Evolutionary conservation across 306 rosid species (phyloP).

Genomic region (Oemleria cerasiformis): DNA sequence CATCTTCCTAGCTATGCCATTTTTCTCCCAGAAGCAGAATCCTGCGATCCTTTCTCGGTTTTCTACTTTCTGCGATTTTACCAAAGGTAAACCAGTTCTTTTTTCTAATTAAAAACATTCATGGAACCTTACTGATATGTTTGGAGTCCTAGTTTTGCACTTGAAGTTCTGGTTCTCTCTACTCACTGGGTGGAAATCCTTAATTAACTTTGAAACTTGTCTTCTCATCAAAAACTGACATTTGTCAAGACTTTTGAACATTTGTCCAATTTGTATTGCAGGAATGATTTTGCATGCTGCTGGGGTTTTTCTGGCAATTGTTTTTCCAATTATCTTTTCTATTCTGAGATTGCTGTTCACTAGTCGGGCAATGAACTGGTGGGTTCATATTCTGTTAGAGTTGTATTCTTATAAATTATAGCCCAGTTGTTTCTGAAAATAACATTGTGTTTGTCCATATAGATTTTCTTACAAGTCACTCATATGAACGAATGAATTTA

Average conservation of each 20-base stretch:
- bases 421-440: background rate
- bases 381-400: constrained; percentile 30
- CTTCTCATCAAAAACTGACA: background rate
- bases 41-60: constrained; percentile 49
- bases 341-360: constrained; percentile 58
- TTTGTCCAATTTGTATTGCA: constrained; percentile 42
- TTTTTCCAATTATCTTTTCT: constrained; percentile 70
- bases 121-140: constrained; percentile 5
- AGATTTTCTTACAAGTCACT: background rate
- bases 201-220: constrained; percentile 15
- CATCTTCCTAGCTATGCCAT: constrained; percentile 53
- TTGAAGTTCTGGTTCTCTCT: constrained; percentile 18
- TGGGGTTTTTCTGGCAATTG: constrained; percentile 61
- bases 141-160: constrained; percentile 9
- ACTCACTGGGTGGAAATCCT: background rate
- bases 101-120: constrained; percentile 21
- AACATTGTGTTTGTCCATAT: background rate
- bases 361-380: constrained; percentile 85
- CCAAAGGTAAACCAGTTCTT: constrained; percentile 56
- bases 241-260: constrained; percentile 10
- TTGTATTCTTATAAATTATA: background rate
- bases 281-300: constrained; percentile 62
- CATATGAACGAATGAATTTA: background rate
- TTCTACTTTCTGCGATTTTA: constrained; percentile 58
- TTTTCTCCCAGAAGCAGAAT: constrained; percentile 33